These are phyloP conservation scores for Graphilbum fragrans DNA, from an alignment of 2,329 filamentous ascomycete species.

Conservation along the genomic window DNA sequence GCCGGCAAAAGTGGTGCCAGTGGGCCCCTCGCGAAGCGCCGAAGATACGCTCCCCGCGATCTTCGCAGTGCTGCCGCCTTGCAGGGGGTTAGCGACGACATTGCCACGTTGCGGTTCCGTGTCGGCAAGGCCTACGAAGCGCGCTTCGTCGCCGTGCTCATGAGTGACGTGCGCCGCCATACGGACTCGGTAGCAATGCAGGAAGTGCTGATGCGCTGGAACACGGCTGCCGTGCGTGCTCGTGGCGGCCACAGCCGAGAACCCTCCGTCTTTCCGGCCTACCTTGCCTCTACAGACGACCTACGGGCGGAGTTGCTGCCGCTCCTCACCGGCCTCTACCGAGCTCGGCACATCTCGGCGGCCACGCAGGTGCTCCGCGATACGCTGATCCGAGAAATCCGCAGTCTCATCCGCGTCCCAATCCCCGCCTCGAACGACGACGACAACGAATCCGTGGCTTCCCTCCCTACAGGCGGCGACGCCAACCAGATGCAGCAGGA, in stretches of 20 bases:
- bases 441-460: constrained; percentile 82
- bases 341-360: constrained; percentile 65
- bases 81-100: constrained; percentile 65
- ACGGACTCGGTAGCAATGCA: constrained; percentile 56
- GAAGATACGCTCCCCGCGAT: constrained; percentile 37
- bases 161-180: constrained; percentile 73
- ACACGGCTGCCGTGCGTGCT: constrained; percentile 58
- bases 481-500: constrained; percentile 67
- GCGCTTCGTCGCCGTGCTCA: constrained; percentile 64
- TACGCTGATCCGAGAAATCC: constrained; percentile 72
- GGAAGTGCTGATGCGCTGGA: constrained; percentile 78
- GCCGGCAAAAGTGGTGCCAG: constrained; percentile 42
- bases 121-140: constrained; percentile 81
- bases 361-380: constrained; percentile 81
- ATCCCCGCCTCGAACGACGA: constrained; percentile 90
- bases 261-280: constrained; percentile 62
- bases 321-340: constrained; percentile 66
- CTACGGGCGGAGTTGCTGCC: constrained; percentile 60
- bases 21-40: background rate
- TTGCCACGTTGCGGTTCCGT: constrained; percentile 62
- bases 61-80: constrained; percentile 67
- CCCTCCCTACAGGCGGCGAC: constrained; percentile 64
- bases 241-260: constrained; percentile 56
- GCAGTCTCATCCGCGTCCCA: constrained; percentile 69
- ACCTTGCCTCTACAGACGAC: constrained; percentile 59